Base-by-base conservation (phyloP, 1,139 yeast species). In the Taiozyma onychis region DNA sequence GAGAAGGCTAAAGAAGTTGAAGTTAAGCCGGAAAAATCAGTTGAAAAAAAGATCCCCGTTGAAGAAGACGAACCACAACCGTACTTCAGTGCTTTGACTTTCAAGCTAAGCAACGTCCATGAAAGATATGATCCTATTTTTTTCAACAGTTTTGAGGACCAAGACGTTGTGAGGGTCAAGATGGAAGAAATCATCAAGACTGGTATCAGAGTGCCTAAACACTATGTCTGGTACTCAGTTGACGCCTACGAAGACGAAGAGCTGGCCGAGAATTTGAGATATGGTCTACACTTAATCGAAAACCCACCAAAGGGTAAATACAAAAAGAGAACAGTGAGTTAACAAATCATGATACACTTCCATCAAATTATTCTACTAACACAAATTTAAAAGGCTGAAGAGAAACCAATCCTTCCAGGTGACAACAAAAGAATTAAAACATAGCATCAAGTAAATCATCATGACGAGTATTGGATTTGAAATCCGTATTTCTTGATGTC, bases 211-310 rank as follows among this genome's bases (percentile, higher is more conserved):
- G 69, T 82, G 7, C 71, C 84, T 8, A 78, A 79, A 39, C 80
- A 80, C 61, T 79, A 85, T 62, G 72, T 88, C 39, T 90, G 97
- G 97, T 88, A 84, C 60, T 89, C 88, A 60, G 75, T 90, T 22
- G 97, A 89, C 65, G 93, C 90, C 5, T 77, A 80, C 48, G 82
- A 85, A 54, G 93, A 85, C 61, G 89, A 83, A 44, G 62, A 58
- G 3, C 44, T 72, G 28, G 71, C 74, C 0, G 76, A 72, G 51
- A 56, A 58, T 18, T 53, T 71, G 39, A 63, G 77, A 50, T 58
- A 64, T 35, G 70, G 65, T 34, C 53, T 71, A 24, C 64, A 64
- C 44, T 66, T 69, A 21, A 65, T 66, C 52, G 76, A 72, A 53
- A 65, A 68, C 45, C 66, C 70, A n/a, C 64, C 71, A 51, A 68